Evolutionary conservation across 1,139 yeast genomes (phyloP), one percentile per base, ranked within the genome.

Genomic region (Zygosaccharomyces pseudobailii): DNA sequence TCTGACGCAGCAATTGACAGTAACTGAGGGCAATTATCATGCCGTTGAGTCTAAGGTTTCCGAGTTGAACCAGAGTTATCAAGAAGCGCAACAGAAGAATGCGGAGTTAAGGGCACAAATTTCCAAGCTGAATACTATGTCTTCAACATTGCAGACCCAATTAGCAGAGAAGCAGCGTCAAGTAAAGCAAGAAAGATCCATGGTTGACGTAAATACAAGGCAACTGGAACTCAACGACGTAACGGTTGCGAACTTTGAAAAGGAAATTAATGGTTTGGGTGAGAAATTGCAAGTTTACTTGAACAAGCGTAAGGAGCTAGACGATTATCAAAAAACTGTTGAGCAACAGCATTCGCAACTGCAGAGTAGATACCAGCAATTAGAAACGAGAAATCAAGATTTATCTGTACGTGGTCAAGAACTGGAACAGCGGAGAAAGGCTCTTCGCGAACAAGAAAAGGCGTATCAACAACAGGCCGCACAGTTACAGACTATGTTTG

Each of bases 11-110:
- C 95, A 90, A 57, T 74, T 87, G 3, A 80, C 89, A 0, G 75
- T 87, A 42, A 78, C 89, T 2, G 96, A 90, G 64, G 95, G 96
- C 6, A 85, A 82, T 54, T 78, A 80, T 55, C 84, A 86, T 61
- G 82, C 88, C 9, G 76, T 86, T 39, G 85, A 87, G 49, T 63
- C 81, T 0, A 83, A 87, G 56, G 74, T 85, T 55, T 81, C 80
- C 54, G 79, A 78, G 44, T 72, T 82, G 43, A 84, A 84, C 56
- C 65, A 75, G 6, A 75, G 77, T 21, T 72, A 82, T 51, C 87
- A 83, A 47, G 78, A 75, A 41, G 76, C 85, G 22, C 90, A 85
- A 64, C 79, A 81, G 57, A 79, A 79, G 55, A 87, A 85, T 56
- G 71, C 78, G 17, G 60, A 76, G 4, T 68, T 86, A 56, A 86